Base-by-base conservation (phyloP, 139 green algal species). In the Picocystis salinarum region DNA sequence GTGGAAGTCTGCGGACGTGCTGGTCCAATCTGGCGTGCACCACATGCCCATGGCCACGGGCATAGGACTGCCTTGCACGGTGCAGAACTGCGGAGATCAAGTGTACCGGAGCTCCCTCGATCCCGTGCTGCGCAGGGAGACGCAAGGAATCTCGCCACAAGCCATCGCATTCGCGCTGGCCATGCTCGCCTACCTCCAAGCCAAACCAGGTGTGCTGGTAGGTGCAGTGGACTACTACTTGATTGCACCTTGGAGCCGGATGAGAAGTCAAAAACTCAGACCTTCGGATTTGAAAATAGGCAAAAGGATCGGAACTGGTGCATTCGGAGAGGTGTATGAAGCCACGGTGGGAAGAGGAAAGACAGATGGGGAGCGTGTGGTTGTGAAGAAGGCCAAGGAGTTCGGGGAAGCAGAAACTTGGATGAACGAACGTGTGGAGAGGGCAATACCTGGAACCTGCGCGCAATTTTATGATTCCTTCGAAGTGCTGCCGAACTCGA, bases 361-460 rank as follows among this genome's bases (percentile, higher is more conserved):
- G 25, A 40, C 23, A 15, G 39, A 36, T 24, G 51, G 36, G 26
- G 17, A 36, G 29, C 33, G 45, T 25, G 50, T 73, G 7, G 52
- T 77, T n/a, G 15, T 69, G 18, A 80, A 80, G 28, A 64, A 83
- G 54, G 85, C 85, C n/a, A 91, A 74, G 39, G 83, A 96, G 52
- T 95, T 92, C 69, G 85, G 85, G 0, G 79, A 87, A 50, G 87
- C 79, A 10, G 87, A 96, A 67, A 81, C 82, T 10, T 97, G 87
- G 87, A 97, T 96, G 87, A 96, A 96, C 46, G 80, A 92, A 63
- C 76, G 87, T 28, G 58, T 94, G 59, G 74, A 66, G 52, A 69
- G 85, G 11, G 58, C 75, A 18, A 59, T 58, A 2, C 67, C 74
- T 1, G 37, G 47, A 20, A 42, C 34, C 25, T 70, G 61, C 34